Percentiles rank a stretch among this genome's conserved stretches.
Evolutionary conservation across 805 yeast genomes (phyloP).

Genomic region (Wickerhamomyces chaumierensis): DNA sequence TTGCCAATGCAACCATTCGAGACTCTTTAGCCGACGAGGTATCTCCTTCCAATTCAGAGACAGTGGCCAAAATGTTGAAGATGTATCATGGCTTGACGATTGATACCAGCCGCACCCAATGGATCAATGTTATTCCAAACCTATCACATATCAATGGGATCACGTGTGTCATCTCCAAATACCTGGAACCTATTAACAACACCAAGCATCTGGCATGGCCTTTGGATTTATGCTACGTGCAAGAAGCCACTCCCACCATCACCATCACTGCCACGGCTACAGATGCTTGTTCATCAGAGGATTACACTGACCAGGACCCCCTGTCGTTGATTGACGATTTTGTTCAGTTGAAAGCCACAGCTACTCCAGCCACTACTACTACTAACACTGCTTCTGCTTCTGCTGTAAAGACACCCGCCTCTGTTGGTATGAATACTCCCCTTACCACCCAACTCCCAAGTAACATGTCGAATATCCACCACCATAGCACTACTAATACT

Average conservation of each 20-base stretch:
- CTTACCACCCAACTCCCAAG: no score
- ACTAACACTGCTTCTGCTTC: slow-evolving; percentile 20
- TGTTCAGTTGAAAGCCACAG: slow-evolving; percentile 25
- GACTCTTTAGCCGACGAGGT: slow-evolving; percentile 25
- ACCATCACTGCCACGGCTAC: not conserved
- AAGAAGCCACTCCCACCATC: slow-evolving; percentile 26
- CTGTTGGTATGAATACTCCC: no score
- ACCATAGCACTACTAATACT: slow-evolving; percentile 2
- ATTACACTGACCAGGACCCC: slow-evolving; percentile 20
- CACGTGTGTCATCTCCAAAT: slow-evolving; percentile 51
- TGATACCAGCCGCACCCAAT: slow-evolving; percentile 19
- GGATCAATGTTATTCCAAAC: slow-evolving; percentile 65
- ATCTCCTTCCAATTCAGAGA: slow-evolving; percentile 32
- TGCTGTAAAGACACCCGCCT: no score
- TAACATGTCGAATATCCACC: slow-evolving; percentile 5
- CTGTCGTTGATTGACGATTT: slow-evolving; percentile 28
- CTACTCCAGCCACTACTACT: slow-evolving; percentile 23
- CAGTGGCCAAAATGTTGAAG: slow-evolving; percentile 24
- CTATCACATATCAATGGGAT: slow-evolving; percentile 57
- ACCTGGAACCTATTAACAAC: slow-evolving; percentile 37
- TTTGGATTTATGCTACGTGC: slow-evolving; percentile 49
- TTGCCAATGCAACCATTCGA: slow-evolving; percentile 23
- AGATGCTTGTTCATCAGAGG: not conserved
- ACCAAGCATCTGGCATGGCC: slow-evolving; percentile 65
- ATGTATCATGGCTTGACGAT: slow-evolving; percentile 22